Base-by-base conservation (phyloP, 2,329 filamentous ascomycete genomes). In the Penicillium corylophilum region DNA sequence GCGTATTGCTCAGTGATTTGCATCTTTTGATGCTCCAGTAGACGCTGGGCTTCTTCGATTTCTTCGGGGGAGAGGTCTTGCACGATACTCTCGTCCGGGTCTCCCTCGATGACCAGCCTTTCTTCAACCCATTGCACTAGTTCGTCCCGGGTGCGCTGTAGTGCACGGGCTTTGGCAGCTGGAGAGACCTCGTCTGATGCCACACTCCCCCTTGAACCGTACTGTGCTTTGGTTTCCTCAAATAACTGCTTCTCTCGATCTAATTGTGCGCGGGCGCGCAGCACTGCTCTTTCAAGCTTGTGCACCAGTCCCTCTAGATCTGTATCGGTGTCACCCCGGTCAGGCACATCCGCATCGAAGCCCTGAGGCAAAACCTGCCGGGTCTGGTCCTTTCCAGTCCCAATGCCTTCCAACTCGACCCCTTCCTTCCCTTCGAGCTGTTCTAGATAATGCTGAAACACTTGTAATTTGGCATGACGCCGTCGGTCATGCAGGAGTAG, bases 101-200 rank as follows among this genome's bases (percentile, higher is more conserved):
- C 63, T 5, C 60, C 64, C 40, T 65, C 64, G 15, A 57, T 75
- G 16, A 74, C 68, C 41, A 81, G 59, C 39, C 78, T 77, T 36
- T 72, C 71, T 58, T 81, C 78, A 6, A 81, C 71, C 79, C 79
- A 81, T 40, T 73, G 68, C 5, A 80, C 71, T 39, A 81, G 65
- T 52, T 79, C 77, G 51, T 79, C 71, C 40, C 77, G 71, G 12
- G 76, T 78, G 33, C 66, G 65, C 45, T 75, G 68, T 23, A 81
- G 64, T 4, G 75, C 76, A 43, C 57, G 54, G 0, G 73, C 46
- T 51, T 63, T 71, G 7, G 54, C 50, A 16, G 54, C 55, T 3
- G 63, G 42, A 2, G 57, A 29, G 9, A 51, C 20, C 16, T 53
- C 47, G 16, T 42, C 46, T 13, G 47, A 39, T 5, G 22, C 18